A percentile compares a stretch with the other conserved stretches of the same genome.
phyloP scores from a whole-genome alignment of 257 asterid species.

The Plantago ovata region DNA sequence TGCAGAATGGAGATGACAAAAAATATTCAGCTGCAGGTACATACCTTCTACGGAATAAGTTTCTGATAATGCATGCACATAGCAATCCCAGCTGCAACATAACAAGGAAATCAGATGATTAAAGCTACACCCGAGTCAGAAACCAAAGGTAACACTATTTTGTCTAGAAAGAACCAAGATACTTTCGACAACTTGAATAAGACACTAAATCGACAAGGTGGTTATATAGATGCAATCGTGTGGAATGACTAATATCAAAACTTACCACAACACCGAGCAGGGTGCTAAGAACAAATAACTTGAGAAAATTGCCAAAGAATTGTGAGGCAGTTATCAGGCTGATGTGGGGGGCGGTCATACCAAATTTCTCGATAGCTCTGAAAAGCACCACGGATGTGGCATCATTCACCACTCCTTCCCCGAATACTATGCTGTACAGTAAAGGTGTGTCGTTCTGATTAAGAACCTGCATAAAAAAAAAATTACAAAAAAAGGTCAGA shows the following conservation, averaged over 20 bases:
- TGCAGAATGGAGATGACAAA: neutral
- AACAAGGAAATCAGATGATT: slow-evolving; percentile 13
- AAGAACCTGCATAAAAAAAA: slow-evolving; percentile 75
- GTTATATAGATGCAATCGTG: too few relatives aligned
- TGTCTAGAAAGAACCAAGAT: too few relatives aligned
- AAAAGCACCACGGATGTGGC: slow-evolving; percentile 80
- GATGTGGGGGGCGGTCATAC: slow-evolving; percentile 49
- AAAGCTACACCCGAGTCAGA: neutral
- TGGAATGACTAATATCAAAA: slow-evolving; percentile 12
- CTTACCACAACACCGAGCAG: slow-evolving; percentile 62
- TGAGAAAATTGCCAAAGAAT: slow-evolving; percentile 46
- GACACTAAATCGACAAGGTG: too few relatives aligned
- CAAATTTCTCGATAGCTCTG: slow-evolving; percentile 69
- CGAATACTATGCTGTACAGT: slow-evolving; percentile 70
- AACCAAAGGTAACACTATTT: neutral
- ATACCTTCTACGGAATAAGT: slow-evolving; percentile 58
- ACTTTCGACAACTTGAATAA: too few relatives aligned
- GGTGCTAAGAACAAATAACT: slow-evolving; percentile 63
- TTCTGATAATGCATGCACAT: slow-evolving; percentile 55
- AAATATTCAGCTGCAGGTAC: neutral
- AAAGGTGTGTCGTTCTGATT: slow-evolving; percentile 72
- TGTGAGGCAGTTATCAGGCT: slow-evolving; percentile 28
- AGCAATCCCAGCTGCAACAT: slow-evolving; percentile 64
- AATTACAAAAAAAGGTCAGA: slow-evolving; percentile 17
- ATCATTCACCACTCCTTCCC: slow-evolving; percentile 87